These are phyloP conservation scores for Botrytis fabae DNA, from an alignment of 2,329 filamentous ascomycete species.

Conservation along the genomic window DNA sequence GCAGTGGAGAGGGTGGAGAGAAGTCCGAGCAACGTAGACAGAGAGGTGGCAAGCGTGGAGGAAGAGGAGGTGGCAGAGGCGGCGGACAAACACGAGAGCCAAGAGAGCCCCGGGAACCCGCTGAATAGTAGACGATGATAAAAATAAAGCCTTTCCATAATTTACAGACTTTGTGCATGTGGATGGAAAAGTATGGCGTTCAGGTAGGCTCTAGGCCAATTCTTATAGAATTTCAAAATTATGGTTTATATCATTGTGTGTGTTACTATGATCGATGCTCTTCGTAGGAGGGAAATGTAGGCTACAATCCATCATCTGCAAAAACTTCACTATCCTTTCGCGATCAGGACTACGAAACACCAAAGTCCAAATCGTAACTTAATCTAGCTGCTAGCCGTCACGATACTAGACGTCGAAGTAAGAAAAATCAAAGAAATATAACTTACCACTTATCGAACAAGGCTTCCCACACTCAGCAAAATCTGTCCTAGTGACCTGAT, in stretches of 20 bases:
- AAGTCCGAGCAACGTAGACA: constrained; percentile 49
- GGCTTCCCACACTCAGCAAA: not conserved
- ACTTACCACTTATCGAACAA: not conserved
- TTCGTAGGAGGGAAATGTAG: not conserved
- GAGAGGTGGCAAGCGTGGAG: constrained; percentile 50
- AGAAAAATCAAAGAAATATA: not conserved
- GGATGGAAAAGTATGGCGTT: constrained; percentile 43
- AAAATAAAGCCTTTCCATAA: constrained; percentile 32
- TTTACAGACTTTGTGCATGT: constrained; percentile 34
- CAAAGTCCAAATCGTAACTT: not conserved
- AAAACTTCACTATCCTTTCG: not conserved
- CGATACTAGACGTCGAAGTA: not conserved
- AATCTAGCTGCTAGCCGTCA: not conserved
- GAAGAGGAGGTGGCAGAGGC: constrained; percentile 52
- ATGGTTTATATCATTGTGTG: constrained; percentile 22
- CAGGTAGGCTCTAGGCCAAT: constrained; percentile 48
- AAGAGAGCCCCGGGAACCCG: constrained; percentile 38
- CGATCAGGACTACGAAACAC: not conserved
- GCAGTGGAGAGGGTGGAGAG: constrained; percentile 49
- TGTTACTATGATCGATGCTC: constrained; percentile 26
- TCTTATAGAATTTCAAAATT: constrained; percentile 33
- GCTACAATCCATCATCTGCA: not conserved
- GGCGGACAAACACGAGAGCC: constrained; percentile 52
- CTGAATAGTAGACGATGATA: constrained; percentile 25
- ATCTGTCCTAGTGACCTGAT: not conserved